Percentiles rank a stretch among this genome's conserved stretches.
Conservation (phyloP, 495 filamentous ascomycete genomes). For the Podospora comata region DNA sequence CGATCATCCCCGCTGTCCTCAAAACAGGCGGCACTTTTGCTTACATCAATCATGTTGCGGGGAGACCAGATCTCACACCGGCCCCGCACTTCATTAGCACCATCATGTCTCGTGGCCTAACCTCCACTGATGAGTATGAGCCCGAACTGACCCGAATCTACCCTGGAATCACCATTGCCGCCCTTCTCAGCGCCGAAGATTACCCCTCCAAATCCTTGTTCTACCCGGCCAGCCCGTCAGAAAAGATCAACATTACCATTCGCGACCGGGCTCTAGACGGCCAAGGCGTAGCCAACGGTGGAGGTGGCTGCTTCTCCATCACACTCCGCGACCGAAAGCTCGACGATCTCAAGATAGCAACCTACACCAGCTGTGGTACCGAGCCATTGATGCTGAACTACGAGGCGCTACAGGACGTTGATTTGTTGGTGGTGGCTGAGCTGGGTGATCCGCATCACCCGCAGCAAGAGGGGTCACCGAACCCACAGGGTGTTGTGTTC, state of each 20-base stretch:
- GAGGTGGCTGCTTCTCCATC: conserved; percentile 13
- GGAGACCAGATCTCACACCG: neutral
- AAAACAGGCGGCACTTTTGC: conserved; percentile 24
- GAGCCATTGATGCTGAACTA: conserved; percentile 10
- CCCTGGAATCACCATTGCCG: conserved; percentile 20
- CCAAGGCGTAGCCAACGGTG: conserved; percentile 2
- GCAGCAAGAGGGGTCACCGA: neutral
- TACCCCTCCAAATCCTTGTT: conserved; percentile 13
- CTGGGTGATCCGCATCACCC: conserved; percentile 3
- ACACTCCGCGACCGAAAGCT: conserved; percentile 8
- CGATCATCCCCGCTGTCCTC: conserved; percentile 24
- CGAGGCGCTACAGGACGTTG: conserved; percentile 4
- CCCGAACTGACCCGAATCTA: conserved; percentile 14
- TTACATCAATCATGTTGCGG: conserved; percentile 12
- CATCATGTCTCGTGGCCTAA: conserved; percentile 22
- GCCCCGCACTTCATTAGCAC: conserved; percentile 15
- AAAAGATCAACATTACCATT: conserved; percentile 22
- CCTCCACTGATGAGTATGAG: conserved; percentile 13
- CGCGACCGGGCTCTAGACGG: conserved; percentile 8
- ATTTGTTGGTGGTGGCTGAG: conserved; percentile 14
- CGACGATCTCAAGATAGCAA: neutral
- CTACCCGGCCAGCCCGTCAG: conserved; percentile 18
- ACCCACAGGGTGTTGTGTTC: conserved; percentile 8
- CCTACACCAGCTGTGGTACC: conserved; percentile 17
- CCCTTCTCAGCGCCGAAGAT: conserved; percentile 13